A percentile compares a stretch with the other conserved stretches of the same genome.
Evolutionary conservation across 2,329 filamentous ascomycete species (phyloP).

Genomic region (Curvularia lunata): DNA sequence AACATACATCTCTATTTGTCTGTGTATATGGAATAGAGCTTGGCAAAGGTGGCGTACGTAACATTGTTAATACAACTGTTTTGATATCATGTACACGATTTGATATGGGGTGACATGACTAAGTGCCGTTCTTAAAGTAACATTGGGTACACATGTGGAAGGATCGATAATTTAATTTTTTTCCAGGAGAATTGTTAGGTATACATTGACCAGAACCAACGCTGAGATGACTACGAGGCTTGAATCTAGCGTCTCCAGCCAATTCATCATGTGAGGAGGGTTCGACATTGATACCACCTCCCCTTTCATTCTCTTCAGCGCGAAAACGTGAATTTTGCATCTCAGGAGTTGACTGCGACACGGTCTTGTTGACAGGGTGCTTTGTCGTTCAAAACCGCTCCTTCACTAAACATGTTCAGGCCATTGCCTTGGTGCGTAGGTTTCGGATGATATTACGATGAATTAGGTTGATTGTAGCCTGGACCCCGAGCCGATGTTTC

Average conservation of each 20-base stretch:
- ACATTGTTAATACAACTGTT: no score
- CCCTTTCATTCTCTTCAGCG: background rate
- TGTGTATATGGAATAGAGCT: background rate
- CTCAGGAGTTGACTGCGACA: background rate
- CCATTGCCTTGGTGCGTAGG: constrained; percentile 8
- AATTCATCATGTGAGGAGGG: constrained; percentile 16
- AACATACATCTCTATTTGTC: background rate
- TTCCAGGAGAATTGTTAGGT: no score
- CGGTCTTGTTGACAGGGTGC: constrained; percentile 2
- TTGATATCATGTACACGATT: no score
- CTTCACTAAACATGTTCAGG: constrained; percentile 4
- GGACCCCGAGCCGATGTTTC: constrained; percentile 9
- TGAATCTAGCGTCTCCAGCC: constrained; percentile 28
- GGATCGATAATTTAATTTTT: no score
- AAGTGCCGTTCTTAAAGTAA: no score
- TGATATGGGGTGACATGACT: no score
- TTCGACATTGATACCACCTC: constrained; percentile 8
- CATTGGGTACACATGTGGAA: no score
- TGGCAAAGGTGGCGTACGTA: background rate
- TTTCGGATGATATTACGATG: constrained; percentile 15
- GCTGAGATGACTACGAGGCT: background rate
- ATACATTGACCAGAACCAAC: no score
- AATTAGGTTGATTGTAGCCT: constrained; percentile 8
- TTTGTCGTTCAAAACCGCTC: background rate
- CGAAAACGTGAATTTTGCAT: background rate